These are phyloP conservation scores for Cyathus striatus DNA, from an alignment of 768 basidiomycete genomes.

Conservation along the genomic window DNA sequence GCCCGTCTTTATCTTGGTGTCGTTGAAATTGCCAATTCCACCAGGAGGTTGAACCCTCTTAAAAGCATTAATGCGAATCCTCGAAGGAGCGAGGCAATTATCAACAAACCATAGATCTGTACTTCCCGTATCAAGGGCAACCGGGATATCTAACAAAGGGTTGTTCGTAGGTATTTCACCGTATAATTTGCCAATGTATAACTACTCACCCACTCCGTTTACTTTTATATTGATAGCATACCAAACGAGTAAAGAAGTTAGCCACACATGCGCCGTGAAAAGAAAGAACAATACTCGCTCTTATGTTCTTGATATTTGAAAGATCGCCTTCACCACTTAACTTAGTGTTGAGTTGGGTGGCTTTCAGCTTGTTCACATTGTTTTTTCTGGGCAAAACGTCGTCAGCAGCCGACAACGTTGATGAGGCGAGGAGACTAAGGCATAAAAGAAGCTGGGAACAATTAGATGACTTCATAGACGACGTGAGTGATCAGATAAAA, in stretches of 20 bases:
- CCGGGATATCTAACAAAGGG: constrained; percentile 15
- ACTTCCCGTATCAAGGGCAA: constrained; percentile 33
- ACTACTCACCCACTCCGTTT: constrained; percentile 14
- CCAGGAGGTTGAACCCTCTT: constrained; percentile 28
- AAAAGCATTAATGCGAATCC: neutral
- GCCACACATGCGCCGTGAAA: neutral
- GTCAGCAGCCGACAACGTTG: no score
- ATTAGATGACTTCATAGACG: no score
- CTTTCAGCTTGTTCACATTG: no score
- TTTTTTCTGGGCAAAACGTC: no score
- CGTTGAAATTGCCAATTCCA: constrained; percentile 26
- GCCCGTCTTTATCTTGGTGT: constrained; percentile 20
- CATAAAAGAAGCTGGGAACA: no score
- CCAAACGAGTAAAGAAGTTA: constrained; percentile 2
- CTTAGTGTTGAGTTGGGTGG: no score
- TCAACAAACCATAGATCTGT: constrained; percentile 27
- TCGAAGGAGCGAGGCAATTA: neutral
- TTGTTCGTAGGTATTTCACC: neutral
- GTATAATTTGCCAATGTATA: neutral
- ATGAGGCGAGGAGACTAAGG: no score
- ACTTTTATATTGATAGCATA: constrained; percentile 25
- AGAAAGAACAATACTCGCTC: constrained; percentile 7
- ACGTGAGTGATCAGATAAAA: no score
- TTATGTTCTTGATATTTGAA: constrained; percentile 7
- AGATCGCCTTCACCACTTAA: no score